Evolutionary conservation across 1,284 basidiomycete species (phyloP), one percentile per base, ranked within the genome.

Genomic region (Tylopilus orsonianus): DNA sequence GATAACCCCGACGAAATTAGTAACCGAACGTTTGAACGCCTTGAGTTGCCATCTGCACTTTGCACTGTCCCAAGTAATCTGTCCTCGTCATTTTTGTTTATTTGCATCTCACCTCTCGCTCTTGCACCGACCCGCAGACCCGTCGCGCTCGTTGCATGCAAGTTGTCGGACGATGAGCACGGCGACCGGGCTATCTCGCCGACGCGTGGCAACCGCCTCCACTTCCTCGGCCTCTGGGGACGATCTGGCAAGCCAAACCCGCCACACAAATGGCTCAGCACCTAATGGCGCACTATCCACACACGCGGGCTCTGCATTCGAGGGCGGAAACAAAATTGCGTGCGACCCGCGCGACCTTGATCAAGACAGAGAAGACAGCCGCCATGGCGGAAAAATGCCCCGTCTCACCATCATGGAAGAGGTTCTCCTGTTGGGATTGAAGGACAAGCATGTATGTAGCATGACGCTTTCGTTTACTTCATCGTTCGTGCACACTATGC

Each of bases 381-480:
- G 72, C 46, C 62, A 78, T 47, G 85, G 86, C 8, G 86, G 86
- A 16, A 83, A 83, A 65, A 80, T 89, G 68, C 97, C 96, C 0
- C 78, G 80, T 52, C 73, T 99, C 58, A 99, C 96, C 8, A 80
- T 99, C 49, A 93, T 99, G 90, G 96, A 99, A 72, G 97, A 99
- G 72, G 85, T 99, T 14, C 72, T 99, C 46, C 71, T 99, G 46
- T 74, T 99, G 13, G 96, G 97, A 2, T 73, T 93, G 44, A 94
- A 94, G 66, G 93, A 94, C 71, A 90, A 89, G 62, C 90, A 92
- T 74, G 87, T 89, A 56, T 46, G 82, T 71, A 24, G 18, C 44
- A 41, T 18, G 3, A 30, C 13, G 1, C 18, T 8, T 35, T 37
- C 10, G 19, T 27, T 41, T 40, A 33, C 41, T 33, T 53, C 13